Evolutionary conservation across 768 basidiomycete species (phyloP).

Genomic region (Cystofilobasidium ferigula): DNA sequence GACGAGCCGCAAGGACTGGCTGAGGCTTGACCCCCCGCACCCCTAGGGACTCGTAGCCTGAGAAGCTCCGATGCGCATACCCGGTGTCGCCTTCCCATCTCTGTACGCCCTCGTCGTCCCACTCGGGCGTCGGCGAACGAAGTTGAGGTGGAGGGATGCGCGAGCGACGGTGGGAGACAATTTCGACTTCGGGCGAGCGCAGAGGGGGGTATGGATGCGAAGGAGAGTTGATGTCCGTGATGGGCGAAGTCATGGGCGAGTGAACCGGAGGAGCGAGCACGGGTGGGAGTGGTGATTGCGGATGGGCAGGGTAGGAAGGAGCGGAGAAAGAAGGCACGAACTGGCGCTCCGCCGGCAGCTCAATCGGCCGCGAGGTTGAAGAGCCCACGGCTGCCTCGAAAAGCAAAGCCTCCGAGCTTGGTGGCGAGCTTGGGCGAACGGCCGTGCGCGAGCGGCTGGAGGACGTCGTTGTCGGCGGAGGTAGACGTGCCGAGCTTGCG

Average conservation of each 20-base stretch:
- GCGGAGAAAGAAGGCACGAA: not conserved
- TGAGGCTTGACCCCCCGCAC: no score
- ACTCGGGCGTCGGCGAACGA: not conserved
- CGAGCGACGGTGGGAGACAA: not conserved
- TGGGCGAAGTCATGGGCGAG: no score
- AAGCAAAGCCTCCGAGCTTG: not conserved
- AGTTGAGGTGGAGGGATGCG: not conserved
- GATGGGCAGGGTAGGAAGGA: not conserved
- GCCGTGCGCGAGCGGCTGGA: not conserved
- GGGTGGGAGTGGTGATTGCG: no score
- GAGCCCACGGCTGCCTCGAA: not conserved
- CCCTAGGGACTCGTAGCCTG: no score
- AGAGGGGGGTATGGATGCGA: no score
- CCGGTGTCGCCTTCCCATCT: constrained; percentile 8
- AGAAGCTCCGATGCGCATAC: not conserved
- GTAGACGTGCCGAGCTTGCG: not conserved
- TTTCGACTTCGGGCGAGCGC: no score
- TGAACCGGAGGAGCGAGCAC: no score
- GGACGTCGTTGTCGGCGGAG: not conserved
- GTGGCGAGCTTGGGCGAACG: not conserved
- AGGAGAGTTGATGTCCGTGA: no score
- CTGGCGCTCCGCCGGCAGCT: not conserved
- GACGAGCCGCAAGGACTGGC: no score
- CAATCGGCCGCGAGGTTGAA: not conserved
- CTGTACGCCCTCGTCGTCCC: constrained; percentile 7